Conservation (phyloP, 2,329 filamentous ascomycete species). For the Fusarium sp. region DNA sequence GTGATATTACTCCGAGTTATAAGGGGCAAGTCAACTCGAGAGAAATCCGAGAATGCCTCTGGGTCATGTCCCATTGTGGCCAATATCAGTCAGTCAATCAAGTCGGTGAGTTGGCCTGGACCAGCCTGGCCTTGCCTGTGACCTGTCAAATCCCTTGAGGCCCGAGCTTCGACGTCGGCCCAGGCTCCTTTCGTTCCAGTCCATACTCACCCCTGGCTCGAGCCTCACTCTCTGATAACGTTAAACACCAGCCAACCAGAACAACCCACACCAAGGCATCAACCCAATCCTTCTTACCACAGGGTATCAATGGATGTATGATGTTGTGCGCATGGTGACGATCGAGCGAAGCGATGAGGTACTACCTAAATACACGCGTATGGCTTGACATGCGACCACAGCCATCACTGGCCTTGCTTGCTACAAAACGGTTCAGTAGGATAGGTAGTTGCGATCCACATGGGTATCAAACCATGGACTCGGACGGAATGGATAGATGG, state of each 20-base stretch:
- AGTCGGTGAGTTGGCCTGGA: constrained; percentile 8
- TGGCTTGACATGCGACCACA: background rate
- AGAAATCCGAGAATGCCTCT: background rate
- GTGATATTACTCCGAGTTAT: background rate
- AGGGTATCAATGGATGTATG: background rate
- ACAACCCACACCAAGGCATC: background rate
- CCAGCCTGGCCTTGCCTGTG: constrained; percentile 1
- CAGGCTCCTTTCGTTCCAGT: constrained; percentile 1
- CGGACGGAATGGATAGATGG: background rate
- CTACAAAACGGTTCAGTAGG: background rate
- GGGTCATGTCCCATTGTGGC: background rate
- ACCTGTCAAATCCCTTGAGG: constrained; percentile 11
- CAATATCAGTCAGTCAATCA: background rate
- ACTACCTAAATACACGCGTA: background rate
- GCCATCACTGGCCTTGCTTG: background rate
- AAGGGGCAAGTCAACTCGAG: background rate
- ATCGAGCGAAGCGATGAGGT: background rate
- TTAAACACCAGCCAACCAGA: background rate
- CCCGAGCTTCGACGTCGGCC: constrained; percentile 26
- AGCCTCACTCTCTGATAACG: constrained; percentile 5
- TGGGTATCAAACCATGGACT: background rate
- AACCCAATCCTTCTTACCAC: background rate
- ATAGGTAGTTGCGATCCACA: background rate
- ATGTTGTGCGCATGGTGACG: background rate
- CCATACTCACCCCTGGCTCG: background rate